phyloP scores from a whole-genome alignment of 2,329 filamentous ascomycete genomes.

The Neodidymelliopsis sp. region DNA sequence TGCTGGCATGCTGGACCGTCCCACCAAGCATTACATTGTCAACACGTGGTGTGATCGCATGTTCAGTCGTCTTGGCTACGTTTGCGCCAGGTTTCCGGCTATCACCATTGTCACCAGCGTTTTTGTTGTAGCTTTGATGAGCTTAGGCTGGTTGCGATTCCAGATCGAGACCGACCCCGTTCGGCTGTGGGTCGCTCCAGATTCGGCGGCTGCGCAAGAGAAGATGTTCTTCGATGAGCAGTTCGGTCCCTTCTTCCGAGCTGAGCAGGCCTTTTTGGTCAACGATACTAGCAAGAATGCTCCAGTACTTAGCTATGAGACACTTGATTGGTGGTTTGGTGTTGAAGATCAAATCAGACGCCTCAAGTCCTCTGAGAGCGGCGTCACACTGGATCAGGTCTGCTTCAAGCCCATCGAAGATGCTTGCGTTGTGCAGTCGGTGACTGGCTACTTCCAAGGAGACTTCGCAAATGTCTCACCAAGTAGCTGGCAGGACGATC shows the following conservation, averaged over 20 bases:
- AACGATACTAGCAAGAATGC: slow-evolving; percentile 77
- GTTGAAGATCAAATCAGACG: slow-evolving; percentile 80
- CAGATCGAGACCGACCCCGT: slow-evolving; percentile 91
- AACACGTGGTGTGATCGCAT: slow-evolving; percentile 82
- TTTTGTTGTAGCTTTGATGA: slow-evolving; percentile 78
- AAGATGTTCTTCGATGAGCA: slow-evolving; percentile 92
- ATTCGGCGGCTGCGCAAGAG: slow-evolving; percentile 87
- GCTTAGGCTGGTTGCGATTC: slow-evolving; percentile 87
- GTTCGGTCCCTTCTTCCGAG: slow-evolving; percentile 95
- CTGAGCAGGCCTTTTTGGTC: slow-evolving; percentile 91
- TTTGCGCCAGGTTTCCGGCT: slow-evolving; percentile 82
- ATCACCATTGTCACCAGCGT: slow-evolving; percentile 81
- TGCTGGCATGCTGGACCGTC: slow-evolving; percentile 78
- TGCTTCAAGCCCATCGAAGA: slow-evolving; percentile 93
- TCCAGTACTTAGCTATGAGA: slow-evolving; percentile 87
- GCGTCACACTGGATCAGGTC: slow-evolving; percentile 78
- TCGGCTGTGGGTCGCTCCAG: slow-evolving; percentile 94
- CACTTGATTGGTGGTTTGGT: slow-evolving; percentile 90
- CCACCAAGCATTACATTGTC: slow-evolving; percentile 79
- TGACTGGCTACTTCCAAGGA: slow-evolving; percentile 87
- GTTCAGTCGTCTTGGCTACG: slow-evolving; percentile 81
- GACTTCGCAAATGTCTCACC: slow-evolving; percentile 68
- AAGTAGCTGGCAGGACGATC: slow-evolving; percentile 73
- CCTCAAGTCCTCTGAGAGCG: slow-evolving; percentile 73
- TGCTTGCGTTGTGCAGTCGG: slow-evolving; percentile 89